These are phyloP conservation scores for Boechera stricta DNA, from an alignment of 345 rosid species.

Conservation along the genomic window DNA sequence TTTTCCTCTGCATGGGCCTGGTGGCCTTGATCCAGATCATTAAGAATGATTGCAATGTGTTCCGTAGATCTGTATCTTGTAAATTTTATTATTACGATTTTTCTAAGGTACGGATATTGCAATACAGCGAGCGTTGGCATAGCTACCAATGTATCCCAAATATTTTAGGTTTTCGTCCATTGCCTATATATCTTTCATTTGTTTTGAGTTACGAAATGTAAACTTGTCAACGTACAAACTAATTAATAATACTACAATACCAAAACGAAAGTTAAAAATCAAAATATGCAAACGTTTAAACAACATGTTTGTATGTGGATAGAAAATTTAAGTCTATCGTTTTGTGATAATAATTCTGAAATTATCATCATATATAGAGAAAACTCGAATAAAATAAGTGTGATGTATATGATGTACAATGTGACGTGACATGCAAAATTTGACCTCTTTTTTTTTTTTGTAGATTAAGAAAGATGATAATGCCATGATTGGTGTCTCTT, in stretches of 20 bases:
- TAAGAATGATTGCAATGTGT: too few relatives aligned
- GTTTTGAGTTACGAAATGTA: neutral
- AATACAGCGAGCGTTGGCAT: too few relatives aligned
- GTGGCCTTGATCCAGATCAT: too few relatives aligned
- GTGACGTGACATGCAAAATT: conserved; percentile 32
- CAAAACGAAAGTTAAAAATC: neutral
- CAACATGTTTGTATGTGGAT: neutral
- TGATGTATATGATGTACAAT: conserved; percentile 18
- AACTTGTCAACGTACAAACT: neutral
- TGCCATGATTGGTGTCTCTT: conserved; percentile 35
- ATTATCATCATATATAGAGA: neutral
- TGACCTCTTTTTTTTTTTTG: conserved; percentile 6
- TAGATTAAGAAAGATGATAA: conserved; percentile 30
- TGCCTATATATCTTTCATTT: too few relatives aligned
- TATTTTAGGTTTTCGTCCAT: too few relatives aligned
- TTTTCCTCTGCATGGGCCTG: too few relatives aligned
- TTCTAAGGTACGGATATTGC: too few relatives aligned
- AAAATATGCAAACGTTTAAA: neutral
- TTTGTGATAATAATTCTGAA: neutral
- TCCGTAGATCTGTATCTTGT: too few relatives aligned
- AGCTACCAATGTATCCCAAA: too few relatives aligned
- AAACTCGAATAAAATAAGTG: neutral
- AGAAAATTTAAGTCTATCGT: neutral
- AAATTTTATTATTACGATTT: too few relatives aligned
- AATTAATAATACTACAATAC: neutral